Percentiles rank a stretch among this genome's conserved stretches.
Evolutionary conservation across 78 protist genomes (phyloP).

Genomic region (Speleostelium caveatum): DNA sequence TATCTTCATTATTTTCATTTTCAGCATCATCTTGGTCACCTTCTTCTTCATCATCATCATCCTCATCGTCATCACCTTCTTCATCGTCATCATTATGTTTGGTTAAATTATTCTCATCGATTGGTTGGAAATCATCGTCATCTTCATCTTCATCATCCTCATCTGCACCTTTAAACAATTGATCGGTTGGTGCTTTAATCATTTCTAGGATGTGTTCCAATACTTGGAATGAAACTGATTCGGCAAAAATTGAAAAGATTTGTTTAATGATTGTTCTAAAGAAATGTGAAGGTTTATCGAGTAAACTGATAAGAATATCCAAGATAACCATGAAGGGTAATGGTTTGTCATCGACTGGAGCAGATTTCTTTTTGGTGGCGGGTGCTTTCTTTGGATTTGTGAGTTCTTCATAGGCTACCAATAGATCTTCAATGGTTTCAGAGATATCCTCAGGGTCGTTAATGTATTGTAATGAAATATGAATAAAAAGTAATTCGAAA

Average conservation of each 20-base stretch:
- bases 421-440: slow-evolving; percentile 51
- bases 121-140: slow-evolving; percentile 39
- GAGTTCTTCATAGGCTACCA: slow-evolving; percentile 36
- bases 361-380: not conserved
- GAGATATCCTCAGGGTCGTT: slow-evolving; percentile 59
- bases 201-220: slow-evolving; percentile 55
- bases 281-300: slow-evolving; percentile 32
- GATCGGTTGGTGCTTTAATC: slow-evolving; percentile 58
- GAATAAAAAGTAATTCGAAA: slow-evolving; percentile 58
- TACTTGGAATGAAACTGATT: slow-evolving; percentile 49
- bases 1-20: slow-evolving; percentile 3
- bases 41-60: slow-evolving; percentile 46
- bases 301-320: slow-evolving; percentile 40
- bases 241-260: slow-evolving; percentile 47
- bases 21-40: slow-evolving; percentile 37
- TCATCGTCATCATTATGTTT: slow-evolving; percentile 6
- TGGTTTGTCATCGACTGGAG: slow-evolving; percentile 6
- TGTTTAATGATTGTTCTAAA: slow-evolving; percentile 25
- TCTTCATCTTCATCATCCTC: slow-evolving; percentile 44
- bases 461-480: slow-evolving; percentile 51
- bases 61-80: slow-evolving; percentile 30
- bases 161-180: slow-evolving; percentile 39
- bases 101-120: not conserved
- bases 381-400: slow-evolving; percentile 10
- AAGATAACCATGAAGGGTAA: slow-evolving; percentile 48